Evolutionary conservation across 2,329 filamentous ascomycete species (phyloP).

Genomic region (Ophiocordyceps unilateralis): DNA sequence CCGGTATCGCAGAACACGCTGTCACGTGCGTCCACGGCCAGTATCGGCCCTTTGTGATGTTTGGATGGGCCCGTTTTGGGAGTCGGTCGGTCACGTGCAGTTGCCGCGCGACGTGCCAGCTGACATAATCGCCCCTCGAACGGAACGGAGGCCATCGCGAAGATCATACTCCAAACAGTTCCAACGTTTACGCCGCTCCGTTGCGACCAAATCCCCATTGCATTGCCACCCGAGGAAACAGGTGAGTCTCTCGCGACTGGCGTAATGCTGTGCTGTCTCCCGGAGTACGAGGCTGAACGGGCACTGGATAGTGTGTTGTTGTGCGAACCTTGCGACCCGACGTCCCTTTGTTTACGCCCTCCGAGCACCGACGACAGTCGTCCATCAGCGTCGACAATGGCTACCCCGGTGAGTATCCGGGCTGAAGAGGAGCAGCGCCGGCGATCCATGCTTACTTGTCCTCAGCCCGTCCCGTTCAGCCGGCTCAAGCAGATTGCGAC

Average conservation of each 20-base stretch:
- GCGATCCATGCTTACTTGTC: constrained; percentile 9
- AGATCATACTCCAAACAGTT: neutral
- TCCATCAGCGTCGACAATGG: constrained; percentile 12
- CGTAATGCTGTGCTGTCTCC: no score
- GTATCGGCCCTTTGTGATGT: neutral
- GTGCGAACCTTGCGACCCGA: neutral
- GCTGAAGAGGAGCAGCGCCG: neutral
- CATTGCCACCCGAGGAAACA: neutral
- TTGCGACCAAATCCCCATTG: neutral
- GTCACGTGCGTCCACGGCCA: neutral
- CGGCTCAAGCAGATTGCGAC: constrained; percentile 72
- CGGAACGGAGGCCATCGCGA: neutral
- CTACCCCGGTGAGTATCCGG: constrained; percentile 17
- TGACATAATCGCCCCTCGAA: neutral
- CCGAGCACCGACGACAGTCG: no score
- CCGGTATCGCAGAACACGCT: neutral
- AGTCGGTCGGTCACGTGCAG: constrained; percentile 16
- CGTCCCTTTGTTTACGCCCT: neutral
- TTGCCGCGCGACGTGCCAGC: constrained; percentile 6
- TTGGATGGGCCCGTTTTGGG: no score
- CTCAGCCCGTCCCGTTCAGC: constrained; percentile 56
- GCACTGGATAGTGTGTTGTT: no score
- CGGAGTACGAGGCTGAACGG: no score
- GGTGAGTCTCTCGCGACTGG: neutral
- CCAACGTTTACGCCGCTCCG: neutral